These are phyloP conservation scores for Fusarium musae DNA, from an alignment of 2,329 filamentous ascomycete genomes.

Conservation along the genomic window DNA sequence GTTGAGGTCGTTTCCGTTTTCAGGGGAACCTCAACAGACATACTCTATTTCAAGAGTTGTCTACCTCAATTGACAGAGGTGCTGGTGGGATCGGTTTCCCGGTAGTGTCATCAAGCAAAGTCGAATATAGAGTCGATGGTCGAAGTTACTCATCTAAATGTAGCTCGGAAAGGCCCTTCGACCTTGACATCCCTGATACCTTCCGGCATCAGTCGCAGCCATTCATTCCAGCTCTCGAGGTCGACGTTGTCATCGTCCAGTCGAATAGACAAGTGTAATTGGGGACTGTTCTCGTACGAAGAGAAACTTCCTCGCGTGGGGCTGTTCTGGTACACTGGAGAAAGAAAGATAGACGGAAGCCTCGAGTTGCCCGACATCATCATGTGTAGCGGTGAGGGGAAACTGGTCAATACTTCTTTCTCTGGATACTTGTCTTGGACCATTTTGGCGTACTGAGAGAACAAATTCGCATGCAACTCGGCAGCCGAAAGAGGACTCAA, in stretches of 20 bases:
- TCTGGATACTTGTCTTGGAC: conserved; percentile 62
- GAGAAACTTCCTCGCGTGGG: conserved; percentile 53
- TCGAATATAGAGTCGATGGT: neutral
- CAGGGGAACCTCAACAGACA: conserved; percentile 24
- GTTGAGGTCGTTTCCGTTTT: conserved; percentile 25
- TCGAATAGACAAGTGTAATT: conserved; percentile 62
- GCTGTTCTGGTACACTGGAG: conserved; percentile 59
- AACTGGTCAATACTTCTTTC: conserved; percentile 59
- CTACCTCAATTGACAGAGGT: conserved; percentile 23
- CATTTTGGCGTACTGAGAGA: conserved; percentile 63
- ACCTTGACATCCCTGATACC: conserved; percentile 66
- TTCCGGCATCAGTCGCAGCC: conserved; percentile 68
- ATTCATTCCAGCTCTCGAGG: conserved; percentile 66
- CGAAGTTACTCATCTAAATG: conserved; percentile 37
- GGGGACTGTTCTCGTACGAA: conserved; percentile 57
- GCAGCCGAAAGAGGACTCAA: conserved; percentile 60
- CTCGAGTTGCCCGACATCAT: conserved; percentile 65
- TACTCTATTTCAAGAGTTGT: conserved; percentile 11
- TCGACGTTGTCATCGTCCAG: conserved; percentile 63
- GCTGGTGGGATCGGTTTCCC: neutral
- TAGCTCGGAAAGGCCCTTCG: conserved; percentile 59
- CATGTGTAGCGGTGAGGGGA: conserved; percentile 65
- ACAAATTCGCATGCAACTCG: conserved; percentile 65
- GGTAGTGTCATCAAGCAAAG: conserved; percentile 8
- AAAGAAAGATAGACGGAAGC: conserved; percentile 66